Base-by-base conservation (phyloP, 306 rosid species). In the Prunus fruticosa region DNA sequence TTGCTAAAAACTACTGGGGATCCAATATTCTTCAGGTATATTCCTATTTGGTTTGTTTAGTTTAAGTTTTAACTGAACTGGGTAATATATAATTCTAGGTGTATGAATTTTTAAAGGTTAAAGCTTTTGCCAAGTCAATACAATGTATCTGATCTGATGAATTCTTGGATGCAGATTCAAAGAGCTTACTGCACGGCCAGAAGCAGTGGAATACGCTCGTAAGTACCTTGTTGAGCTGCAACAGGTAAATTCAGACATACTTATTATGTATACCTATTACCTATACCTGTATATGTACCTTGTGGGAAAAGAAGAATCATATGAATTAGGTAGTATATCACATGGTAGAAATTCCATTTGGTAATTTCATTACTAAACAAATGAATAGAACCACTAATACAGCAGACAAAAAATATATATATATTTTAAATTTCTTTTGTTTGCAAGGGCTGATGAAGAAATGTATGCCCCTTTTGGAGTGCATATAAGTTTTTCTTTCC, bases 171-270 rank as follows among this genome's bases (percentile, higher is more conserved):
- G 74, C 80, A 95, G 99, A 84, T 84, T 95, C 77, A 92, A 90
- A 80, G 99, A 95, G 90, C 90, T 95, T 52, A 86, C 93, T 67
- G 93, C 87, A 79, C 86, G 92, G 72, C 97, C 99, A 38, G 82
- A 45, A 65, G 93, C 97, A 49, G 90, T 83, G 84, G 87, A 80
- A 51, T 81, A 80, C 22, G 97, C 96, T 60, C 86, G 54, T 67
- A 95, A 78, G 74, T 92, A 92, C 88, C 86, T 85, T 63, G 70
- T 73, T 73, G 95, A 91, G 80, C 82, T 91, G 77, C 88, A 86
- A 79, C 90, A 88, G 99, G 99, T 95, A 82, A 38, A 52, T 52
- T 69, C 47, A 22, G 60, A 66, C 28, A 54, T 71, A 30, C 53
- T 77, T 69, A 20, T 32, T 34, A 15, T 71, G 34, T 22, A 22